Conservation (phyloP, 2,329 filamentous ascomycete species). For the Cucurbitaria berberidis region DNA sequence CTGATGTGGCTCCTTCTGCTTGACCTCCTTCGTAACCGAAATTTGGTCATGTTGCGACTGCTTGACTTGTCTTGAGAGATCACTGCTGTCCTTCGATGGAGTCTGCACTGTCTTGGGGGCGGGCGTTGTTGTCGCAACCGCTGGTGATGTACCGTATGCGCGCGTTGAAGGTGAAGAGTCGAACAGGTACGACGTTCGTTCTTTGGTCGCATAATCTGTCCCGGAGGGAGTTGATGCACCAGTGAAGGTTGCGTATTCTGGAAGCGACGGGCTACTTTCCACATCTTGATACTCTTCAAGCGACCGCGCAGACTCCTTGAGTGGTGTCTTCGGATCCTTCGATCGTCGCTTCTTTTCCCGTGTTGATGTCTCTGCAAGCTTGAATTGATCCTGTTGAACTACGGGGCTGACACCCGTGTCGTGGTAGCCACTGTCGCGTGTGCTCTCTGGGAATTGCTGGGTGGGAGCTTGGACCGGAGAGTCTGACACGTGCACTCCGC, state of each 20-base stretch:
- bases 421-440: conserved; percentile 55
- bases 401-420: conserved; percentile 26
- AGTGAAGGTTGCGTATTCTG: conserved; percentile 20
- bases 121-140: conserved; percentile 26
- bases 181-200: conserved; percentile 45
- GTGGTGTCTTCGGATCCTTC: conserved; percentile 30
- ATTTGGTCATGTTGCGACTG: conserved; percentile 13
- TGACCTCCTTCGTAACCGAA: conserved; percentile 16
- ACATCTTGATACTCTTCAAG: conserved; percentile 11
- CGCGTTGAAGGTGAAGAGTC: conserved; percentile 47
- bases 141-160: conserved; percentile 38
- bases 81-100: conserved; percentile 16
- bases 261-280: conserved; percentile 37
- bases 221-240: conserved; percentile 32
- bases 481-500: conserved; percentile 54
- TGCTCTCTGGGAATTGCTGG: conserved; percentile 31
- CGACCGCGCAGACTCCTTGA: conserved; percentile 10
- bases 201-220: conserved; percentile 44
- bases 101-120: conserved; percentile 12
- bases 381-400: conserved; percentile 14
- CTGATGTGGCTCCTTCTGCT: conserved; percentile 32
- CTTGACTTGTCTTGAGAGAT: conserved; percentile 10
- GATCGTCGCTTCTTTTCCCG: conserved; percentile 26
- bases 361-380: conserved; percentile 22
- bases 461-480: conserved; percentile 47